Conservation (phyloP, 345 rosid genomes). For the Brassica incana region DNA sequence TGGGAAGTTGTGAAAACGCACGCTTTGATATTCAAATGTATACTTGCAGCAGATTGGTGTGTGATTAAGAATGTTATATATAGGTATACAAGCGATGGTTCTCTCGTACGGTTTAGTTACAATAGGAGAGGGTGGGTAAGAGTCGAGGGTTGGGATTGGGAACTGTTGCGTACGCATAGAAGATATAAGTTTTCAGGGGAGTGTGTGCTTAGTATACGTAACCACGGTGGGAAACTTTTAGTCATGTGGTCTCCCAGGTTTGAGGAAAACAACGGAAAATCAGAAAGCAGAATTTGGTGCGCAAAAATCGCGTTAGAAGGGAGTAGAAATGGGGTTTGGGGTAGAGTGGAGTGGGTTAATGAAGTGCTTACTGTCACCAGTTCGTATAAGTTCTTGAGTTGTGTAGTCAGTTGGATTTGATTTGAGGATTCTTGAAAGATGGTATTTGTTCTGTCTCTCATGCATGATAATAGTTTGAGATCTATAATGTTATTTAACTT, state of each 20-base stretch:
- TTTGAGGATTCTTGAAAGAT: background rate
- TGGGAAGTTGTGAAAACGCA: background rate
- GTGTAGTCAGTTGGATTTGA: background rate
- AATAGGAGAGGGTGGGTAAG: background rate
- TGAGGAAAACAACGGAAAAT: background rate
- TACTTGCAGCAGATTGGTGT: background rate
- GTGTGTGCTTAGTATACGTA: background rate
- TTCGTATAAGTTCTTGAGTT: background rate
- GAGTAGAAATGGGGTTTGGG: background rate
- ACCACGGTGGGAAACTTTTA: background rate
- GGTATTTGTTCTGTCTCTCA: background rate
- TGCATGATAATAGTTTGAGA: background rate
- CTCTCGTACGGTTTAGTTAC: background rate
- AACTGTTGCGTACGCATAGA: background rate
- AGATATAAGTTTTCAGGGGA: background rate
- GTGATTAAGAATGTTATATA: background rate
- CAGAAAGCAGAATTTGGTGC: background rate
- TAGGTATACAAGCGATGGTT: background rate
- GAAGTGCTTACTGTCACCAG: background rate
- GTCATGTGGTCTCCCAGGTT: background rate
- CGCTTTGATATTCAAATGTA: background rate
- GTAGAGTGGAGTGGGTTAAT: background rate
- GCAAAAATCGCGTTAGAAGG: background rate
- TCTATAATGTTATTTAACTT: background rate
- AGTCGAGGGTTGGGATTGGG: background rate